These are phyloP conservation scores for Aquilaria sinensis DNA, from an alignment of 345 rosid genomes.

Conservation along the genomic window DNA sequence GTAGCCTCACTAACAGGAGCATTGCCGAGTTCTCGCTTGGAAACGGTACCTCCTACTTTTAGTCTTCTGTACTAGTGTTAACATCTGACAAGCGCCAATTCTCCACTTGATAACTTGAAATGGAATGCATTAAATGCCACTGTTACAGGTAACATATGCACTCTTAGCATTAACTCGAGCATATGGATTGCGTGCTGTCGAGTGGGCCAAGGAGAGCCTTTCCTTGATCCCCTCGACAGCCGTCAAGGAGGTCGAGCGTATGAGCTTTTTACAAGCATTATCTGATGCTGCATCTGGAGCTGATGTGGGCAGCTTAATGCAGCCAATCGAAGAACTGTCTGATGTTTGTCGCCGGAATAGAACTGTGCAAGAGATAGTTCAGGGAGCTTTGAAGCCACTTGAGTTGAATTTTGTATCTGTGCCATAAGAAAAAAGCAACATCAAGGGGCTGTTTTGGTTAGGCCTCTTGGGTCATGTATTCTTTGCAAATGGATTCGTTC, in stretches of 20 bases:
- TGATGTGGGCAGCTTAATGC: constrained; percentile 53
- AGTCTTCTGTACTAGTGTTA: background rate
- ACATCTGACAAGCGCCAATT: background rate
- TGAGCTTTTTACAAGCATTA: constrained; percentile 63
- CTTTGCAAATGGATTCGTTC: background rate
- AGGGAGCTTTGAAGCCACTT: constrained; percentile 79
- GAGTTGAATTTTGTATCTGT: constrained; percentile 57
- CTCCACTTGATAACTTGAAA: background rate
- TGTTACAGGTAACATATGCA: constrained; percentile 61
- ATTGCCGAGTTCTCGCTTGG: constrained; percentile 90
- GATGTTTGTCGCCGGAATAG: constrained; percentile 93
- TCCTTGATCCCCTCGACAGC: constrained; percentile 74
- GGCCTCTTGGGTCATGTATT: constrained; percentile 19
- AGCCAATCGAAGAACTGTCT: constrained; percentile 75
- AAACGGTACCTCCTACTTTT: constrained; percentile 43
- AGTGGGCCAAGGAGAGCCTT: constrained; percentile 72
- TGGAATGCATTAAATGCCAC: background rate
- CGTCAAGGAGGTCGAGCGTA: constrained; percentile 63
- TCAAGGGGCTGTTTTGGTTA: constrained; percentile 37
- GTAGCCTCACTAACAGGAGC: constrained; percentile 93
- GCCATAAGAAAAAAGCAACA: constrained; percentile 25
- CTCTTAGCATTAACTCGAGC: constrained; percentile 69
- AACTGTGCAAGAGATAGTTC: constrained; percentile 90
- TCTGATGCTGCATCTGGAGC: constrained; percentile 73
- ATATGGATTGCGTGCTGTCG: constrained; percentile 53